Percentiles rank a stretch among this genome's conserved stretches.
These are phyloP conservation scores for Podosphaera xanthii DNA, from an alignment of 2,329 filamentous ascomycete genomes.

Conservation along the genomic window DNA sequence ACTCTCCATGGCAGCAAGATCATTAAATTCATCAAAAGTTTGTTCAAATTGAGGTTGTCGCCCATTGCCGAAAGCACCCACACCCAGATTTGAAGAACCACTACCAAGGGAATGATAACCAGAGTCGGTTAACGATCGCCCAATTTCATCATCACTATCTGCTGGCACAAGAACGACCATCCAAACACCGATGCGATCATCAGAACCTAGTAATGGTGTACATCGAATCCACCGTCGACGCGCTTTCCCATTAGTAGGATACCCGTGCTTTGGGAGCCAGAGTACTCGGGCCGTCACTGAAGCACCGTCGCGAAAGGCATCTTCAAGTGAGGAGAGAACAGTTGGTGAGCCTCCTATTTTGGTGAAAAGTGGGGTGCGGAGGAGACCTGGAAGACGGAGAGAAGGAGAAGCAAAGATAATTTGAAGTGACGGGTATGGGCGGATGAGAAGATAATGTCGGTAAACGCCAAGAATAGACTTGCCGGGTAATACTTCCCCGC, in stretches of 20 bases:
- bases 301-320: slow-evolving; percentile 39
- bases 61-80: neutral
- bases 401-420: slow-evolving; percentile 47
- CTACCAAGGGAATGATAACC: neutral
- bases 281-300: slow-evolving; percentile 51
- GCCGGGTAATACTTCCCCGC: neutral
- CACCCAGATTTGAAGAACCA: neutral
- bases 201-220: slow-evolving; percentile 43
- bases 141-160: slow-evolving; percentile 3
- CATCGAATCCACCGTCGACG: slow-evolving; percentile 47
- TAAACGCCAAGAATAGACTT: neutral
- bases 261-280: slow-evolving; percentile 30
- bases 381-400: slow-evolving; percentile 39
- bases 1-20: slow-evolving; percentile 1
- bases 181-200: slow-evolving; percentile 49
- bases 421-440: slow-evolving; percentile 38
- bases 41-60: neutral
- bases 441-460: slow-evolving; percentile 31
- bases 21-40: neutral
- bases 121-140: neutral
- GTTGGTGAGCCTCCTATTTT: slow-evolving; percentile 25
- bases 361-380: slow-evolving; percentile 32
- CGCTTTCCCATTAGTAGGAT: slow-evolving; percentile 16
- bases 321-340: slow-evolving; percentile 24
- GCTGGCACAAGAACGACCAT: slow-evolving; percentile 41